phyloP scores from a whole-genome alignment of 1,139 yeast genomes.

The Candida buenavistaensis region DNA sequence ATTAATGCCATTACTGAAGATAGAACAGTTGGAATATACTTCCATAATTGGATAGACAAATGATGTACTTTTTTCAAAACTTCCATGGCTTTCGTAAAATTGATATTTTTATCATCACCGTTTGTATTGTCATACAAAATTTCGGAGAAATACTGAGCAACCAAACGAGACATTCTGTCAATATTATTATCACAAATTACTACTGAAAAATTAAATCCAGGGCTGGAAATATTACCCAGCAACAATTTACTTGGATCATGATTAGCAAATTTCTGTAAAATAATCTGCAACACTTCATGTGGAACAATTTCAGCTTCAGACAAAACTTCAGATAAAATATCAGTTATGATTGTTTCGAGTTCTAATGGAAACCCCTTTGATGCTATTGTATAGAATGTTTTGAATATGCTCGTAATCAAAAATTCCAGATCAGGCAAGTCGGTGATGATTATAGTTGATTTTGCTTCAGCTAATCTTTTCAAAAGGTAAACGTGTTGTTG shows the following conservation, averaged over 20 bases:
- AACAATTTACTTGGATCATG: conserved; percentile 20
- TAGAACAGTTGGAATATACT: conserved; percentile 70
- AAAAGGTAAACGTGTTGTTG: conserved; percentile 67
- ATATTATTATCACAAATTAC: conserved; percentile 69
- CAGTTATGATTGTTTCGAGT: conserved; percentile 61
- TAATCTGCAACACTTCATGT: conserved; percentile 55
- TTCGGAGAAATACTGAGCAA: conserved; percentile 82
- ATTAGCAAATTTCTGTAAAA: conserved; percentile 51
- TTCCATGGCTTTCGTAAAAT: conserved; percentile 30
- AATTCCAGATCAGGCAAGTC: conserved; percentile 67
- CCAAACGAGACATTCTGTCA: conserved; percentile 74
- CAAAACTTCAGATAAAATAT: conserved; percentile 72
- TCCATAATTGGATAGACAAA: conserved; percentile 72
- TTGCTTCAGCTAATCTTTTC: conserved; percentile 71
- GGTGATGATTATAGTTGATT: conserved; percentile 75
- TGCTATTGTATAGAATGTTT: conserved; percentile 58
- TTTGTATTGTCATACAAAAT: conserved; percentile 54
- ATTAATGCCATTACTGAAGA: conserved; percentile 76
- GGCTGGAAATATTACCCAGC: conserved; percentile 33
- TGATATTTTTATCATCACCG: conserved; percentile 23
- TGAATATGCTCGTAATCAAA: conserved; percentile 58
- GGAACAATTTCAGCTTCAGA: conserved; percentile 76
- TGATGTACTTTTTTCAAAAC: conserved; percentile 61
- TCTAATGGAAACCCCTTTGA: conserved; percentile 39
- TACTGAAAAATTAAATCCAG: conserved; percentile 68